These are phyloP conservation scores for Solanum pimpinellifolium DNA, from an alignment of 257 asterid species.

Conservation along the genomic window DNA sequence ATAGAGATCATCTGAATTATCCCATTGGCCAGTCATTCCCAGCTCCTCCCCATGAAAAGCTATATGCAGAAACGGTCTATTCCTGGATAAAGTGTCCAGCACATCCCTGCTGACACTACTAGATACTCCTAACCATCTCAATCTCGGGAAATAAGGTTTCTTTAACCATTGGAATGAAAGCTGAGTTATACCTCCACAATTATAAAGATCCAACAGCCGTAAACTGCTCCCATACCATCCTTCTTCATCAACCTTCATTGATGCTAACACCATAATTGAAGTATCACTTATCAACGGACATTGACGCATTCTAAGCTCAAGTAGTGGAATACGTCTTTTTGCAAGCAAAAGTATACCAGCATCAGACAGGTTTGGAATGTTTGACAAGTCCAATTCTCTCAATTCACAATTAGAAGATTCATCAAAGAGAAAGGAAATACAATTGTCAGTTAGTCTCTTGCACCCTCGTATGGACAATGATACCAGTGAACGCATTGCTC, in stretches of 20 bases:
- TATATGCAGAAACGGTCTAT: constrained; percentile 57
- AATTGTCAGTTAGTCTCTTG: constrained; percentile 74
- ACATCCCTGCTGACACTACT: constrained; percentile 48
- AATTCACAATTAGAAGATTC: constrained; percentile 37
- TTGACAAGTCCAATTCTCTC: constrained; percentile 73
- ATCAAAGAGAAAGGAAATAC: constrained; percentile 54
- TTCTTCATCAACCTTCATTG: constrained; percentile 57
- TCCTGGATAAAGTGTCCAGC: constrained; percentile 42
- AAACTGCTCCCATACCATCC: constrained; percentile 68
- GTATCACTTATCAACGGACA: constrained; percentile 85
- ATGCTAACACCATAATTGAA: constrained; percentile 75
- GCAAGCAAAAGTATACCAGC: constrained; percentile 59
- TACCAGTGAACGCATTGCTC: constrained; percentile 39
- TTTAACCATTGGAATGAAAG: constrained; percentile 70
- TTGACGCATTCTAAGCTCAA: constrained; percentile 80
- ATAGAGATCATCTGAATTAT: constrained; percentile 36
- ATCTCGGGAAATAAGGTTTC: constrained; percentile 84
- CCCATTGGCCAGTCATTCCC: constrained; percentile 50
- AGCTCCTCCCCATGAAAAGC: constrained; percentile 71
- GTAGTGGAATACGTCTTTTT: constrained; percentile 45
- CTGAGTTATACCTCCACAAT: constrained; percentile 82
- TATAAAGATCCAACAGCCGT: constrained; percentile 63
- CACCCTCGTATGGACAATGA: constrained; percentile 83
- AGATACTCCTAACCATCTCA: constrained; percentile 83
- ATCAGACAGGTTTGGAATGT: constrained; percentile 69